Conservation (phyloP, 1,139 yeast species). For the Saccharomyces hybrid region DNA sequence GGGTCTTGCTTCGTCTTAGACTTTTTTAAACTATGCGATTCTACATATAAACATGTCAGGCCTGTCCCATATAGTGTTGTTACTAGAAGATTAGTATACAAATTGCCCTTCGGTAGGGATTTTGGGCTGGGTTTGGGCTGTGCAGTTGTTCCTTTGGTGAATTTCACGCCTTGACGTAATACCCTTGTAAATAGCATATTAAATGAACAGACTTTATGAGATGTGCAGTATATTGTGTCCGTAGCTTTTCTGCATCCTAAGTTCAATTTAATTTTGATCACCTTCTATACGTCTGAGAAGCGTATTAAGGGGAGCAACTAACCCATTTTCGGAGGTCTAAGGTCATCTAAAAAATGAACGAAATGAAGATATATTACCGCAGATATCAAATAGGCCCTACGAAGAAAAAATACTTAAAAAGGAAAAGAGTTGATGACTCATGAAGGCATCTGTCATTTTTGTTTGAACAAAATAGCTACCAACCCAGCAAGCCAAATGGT, state of each 20-base stretch:
- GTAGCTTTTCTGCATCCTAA: neutral
- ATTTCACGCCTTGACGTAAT: neutral
- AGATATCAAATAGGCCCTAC: neutral
- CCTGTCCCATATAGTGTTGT: neutral
- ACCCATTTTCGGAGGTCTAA: neutral
- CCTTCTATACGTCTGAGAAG: neutral
- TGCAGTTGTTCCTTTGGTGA: neutral
- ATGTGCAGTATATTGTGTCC: neutral
- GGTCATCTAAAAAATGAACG: neutral
- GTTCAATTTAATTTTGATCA: neutral
- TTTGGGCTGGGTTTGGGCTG: neutral
- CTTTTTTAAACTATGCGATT: neutral
- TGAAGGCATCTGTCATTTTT: neutral
- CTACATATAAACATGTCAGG: conserved; percentile 4
- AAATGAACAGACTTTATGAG: neutral
- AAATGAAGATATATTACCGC: neutral
- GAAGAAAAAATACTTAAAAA: neutral
- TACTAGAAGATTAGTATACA: neutral
- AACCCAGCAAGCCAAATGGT: neutral
- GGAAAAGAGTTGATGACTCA: neutral
- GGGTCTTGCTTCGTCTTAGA: conserved; percentile 5
- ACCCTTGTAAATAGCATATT: neutral
- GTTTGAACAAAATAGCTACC: neutral
- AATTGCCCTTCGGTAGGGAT: neutral
- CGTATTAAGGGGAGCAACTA: neutral